Evolutionary conservation across 129 eudicot genomes (phyloP).

Genomic region (Lactuca sativa): DNA sequence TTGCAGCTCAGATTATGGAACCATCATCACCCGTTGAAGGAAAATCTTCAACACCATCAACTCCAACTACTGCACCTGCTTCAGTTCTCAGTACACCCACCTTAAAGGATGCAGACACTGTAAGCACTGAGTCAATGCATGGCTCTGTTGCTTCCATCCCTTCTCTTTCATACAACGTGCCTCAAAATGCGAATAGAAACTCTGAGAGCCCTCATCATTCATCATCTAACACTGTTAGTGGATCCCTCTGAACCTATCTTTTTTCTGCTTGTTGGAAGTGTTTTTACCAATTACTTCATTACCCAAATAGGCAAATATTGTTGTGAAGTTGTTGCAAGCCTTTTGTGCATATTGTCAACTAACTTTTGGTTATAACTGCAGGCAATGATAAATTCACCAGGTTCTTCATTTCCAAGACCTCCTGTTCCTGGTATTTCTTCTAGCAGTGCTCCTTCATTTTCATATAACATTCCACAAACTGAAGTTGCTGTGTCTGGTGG

Average conservation of each 20-base stretch:
- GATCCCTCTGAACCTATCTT: constrained; percentile 14
- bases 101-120: constrained; percentile 25
- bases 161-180: constrained; percentile 44
- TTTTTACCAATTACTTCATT: background rate
- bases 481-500: constrained; percentile 31
- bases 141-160: constrained; percentile 28
- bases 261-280: constrained; percentile 11
- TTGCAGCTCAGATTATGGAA: constrained; percentile 40
- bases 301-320: background rate
- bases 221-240: constrained; percentile 50
- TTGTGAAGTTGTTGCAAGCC: background rate
- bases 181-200: constrained; percentile 37
- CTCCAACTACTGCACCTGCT: constrained; percentile 29
- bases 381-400: constrained; percentile 36
- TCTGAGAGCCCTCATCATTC: constrained; percentile 46
- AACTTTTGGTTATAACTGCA: constrained; percentile 30
- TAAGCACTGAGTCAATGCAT: constrained; percentile 21
- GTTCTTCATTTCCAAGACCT: constrained; percentile 40
- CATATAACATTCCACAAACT: constrained; percentile 44
- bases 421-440: constrained; percentile 39
- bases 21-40: constrained; percentile 31
- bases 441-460: constrained; percentile 43
- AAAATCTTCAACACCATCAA: constrained; percentile 24
- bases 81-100: constrained; percentile 15
- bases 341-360: constrained; percentile 9